Evolutionary conservation across 306 rosid species (phyloP), one percentile per base, ranked within the genome.

Genomic region (Hippophae tibetana): DNA sequence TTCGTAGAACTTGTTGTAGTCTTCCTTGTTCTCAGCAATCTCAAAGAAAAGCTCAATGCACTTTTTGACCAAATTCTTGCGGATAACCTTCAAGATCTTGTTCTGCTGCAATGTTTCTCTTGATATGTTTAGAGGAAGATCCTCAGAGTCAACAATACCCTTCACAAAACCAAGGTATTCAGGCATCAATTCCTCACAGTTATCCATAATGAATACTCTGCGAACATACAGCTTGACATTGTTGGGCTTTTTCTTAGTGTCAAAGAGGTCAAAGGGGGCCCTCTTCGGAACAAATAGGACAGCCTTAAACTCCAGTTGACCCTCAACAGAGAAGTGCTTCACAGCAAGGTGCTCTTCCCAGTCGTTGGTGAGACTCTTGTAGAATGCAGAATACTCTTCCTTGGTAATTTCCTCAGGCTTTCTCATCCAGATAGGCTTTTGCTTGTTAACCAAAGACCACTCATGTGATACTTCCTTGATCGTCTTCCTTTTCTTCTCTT

Each of bases 81-180:
- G 72, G 59, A 90, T 90, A 62, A 90, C 95, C 80, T 90, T 90
- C 6, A 90, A 64, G 64, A 90, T 90, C 76, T 90, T 90, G 80
- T 90, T 90, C 71, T 90, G 97, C 74, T 90, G 97, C 59, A 90
- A 68, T 84, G 2, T 90, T 54, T 90, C 97, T 56, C 97, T 79
- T 0, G 97, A 90, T 13, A 90, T 90, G 77, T 90, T 90, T 47
- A 90, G 89, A 0, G 97, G 95, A 40, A 87, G 97, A 58, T 90
- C 97, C 81, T 90, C 97, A 44, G 97, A 90, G 65, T 90, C 97
- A 3, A 90, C 97, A 59, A 90, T 90, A 69, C 97, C 95, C 86
- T 90, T 90, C 0, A 90, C 79, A 58, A 90, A 90, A 57, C 89
- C 65, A 26, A 90, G 94, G 62, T 86, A 90, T 48, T 90, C 97